These are phyloP conservation scores for Globisporangium mamillatum DNA, from an alignment of 352 stramenopile genomes.

Conservation along the genomic window DNA sequence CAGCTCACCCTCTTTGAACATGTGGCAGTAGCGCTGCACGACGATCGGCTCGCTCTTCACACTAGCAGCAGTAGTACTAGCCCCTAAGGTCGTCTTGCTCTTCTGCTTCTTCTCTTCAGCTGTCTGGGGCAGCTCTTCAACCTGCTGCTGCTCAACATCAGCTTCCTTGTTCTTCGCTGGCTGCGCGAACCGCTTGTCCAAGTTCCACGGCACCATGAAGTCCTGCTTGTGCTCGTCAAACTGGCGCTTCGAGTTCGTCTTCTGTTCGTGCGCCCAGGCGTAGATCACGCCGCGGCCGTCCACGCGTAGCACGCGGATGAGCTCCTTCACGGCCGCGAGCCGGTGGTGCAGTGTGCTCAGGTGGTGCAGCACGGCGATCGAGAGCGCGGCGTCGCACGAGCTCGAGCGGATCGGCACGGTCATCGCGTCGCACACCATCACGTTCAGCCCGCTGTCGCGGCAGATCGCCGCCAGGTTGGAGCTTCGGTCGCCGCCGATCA, in stretches of 20 bases:
- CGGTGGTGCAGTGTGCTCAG: slow-evolving; percentile 73
- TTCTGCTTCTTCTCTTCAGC: neutral
- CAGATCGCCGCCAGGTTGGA: slow-evolving; percentile 66
- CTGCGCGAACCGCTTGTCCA: slow-evolving; percentile 71
- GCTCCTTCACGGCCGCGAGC: slow-evolving; percentile 67
- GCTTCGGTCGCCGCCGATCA: slow-evolving; percentile 70
- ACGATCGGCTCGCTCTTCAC: slow-evolving; percentile 30
- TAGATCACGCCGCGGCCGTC: slow-evolving; percentile 78
- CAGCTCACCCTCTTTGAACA: slow-evolving; percentile 85
- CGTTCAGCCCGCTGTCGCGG: slow-evolving; percentile 50
- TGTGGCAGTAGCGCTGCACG: slow-evolving; percentile 87
- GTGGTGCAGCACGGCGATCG: slow-evolving; percentile 85
- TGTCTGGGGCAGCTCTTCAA: neutral
- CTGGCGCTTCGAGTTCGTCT: slow-evolving; percentile 65
- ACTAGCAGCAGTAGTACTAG: neutral
- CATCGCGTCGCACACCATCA: slow-evolving; percentile 75
- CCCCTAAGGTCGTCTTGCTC: neutral
- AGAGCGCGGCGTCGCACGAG: slow-evolving; percentile 76
- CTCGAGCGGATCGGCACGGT: slow-evolving; percentile 67
- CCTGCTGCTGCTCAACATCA: neutral
- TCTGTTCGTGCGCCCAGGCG: slow-evolving; percentile 85
- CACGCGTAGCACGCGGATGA: slow-evolving; percentile 71
- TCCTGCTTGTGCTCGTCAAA: slow-evolving; percentile 73
- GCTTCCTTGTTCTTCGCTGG: slow-evolving; percentile 5
- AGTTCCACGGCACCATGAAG: slow-evolving; percentile 88